Percentiles rank a stretch among this genome's conserved stretches.
phyloP scores from a whole-genome alignment of 2,329 filamentous ascomycete species.

The Fusarium oxysporum region DNA sequence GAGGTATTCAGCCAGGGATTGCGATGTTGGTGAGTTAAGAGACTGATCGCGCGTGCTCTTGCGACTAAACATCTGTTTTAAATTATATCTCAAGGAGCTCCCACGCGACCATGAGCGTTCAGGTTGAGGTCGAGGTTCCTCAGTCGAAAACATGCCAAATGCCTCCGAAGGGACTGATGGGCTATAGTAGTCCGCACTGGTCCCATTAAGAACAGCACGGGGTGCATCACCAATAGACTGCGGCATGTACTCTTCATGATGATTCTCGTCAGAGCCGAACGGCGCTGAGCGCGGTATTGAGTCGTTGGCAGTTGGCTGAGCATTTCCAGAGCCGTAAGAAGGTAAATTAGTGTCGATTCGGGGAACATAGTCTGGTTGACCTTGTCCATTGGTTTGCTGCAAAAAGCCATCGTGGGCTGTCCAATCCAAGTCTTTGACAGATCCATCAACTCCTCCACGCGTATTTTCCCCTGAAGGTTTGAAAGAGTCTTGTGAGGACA shows the following conservation, averaged over 20 bases:
- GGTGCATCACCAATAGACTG: conserved; percentile 45
- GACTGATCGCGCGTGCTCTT: conserved; percentile 50
- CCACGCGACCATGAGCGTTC: conserved; percentile 47
- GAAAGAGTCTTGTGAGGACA: conserved; percentile 54
- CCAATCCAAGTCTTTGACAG: conserved; percentile 46
- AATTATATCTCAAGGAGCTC: conserved; percentile 52
- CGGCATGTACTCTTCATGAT: conserved; percentile 45
- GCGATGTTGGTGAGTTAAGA: conserved; percentile 43
- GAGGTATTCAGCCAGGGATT: conserved; percentile 29
- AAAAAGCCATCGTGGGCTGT: conserved; percentile 29
- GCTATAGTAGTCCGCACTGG: conserved; percentile 57
- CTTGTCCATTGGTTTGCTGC: conserved; percentile 30
- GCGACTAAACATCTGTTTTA: conserved; percentile 53
- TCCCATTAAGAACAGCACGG: conserved; percentile 50
- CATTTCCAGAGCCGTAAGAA: conserved; percentile 6
- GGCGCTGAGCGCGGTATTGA: conserved; percentile 36
- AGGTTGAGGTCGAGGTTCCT: conserved; percentile 39
- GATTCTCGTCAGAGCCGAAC: conserved; percentile 39
- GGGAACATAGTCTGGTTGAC: conserved; percentile 19
- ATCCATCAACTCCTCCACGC: conserved; percentile 43
- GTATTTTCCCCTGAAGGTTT: conserved; percentile 47
- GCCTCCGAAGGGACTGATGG: conserved; percentile 55
- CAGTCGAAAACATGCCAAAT: conserved; percentile 53
- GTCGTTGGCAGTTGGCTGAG: conserved; percentile 23
- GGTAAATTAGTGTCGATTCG: conserved; percentile 34